These are phyloP conservation scores for Colletotrichum echinochloae DNA, from an alignment of 2,329 filamentous ascomycete species.

Conservation along the genomic window DNA sequence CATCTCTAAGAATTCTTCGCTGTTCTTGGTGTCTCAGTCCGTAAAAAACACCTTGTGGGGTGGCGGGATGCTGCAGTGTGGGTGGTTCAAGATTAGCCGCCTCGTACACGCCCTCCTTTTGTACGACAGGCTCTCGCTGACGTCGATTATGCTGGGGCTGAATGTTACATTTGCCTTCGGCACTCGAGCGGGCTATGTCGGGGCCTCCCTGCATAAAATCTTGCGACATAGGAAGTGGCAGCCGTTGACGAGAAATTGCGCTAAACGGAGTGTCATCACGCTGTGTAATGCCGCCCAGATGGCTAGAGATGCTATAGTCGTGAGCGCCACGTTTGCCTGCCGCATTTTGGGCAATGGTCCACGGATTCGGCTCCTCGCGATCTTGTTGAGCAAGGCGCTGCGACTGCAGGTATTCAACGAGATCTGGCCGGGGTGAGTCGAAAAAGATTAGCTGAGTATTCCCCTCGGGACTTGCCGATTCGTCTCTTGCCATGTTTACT, in stretches of 20 bases:
- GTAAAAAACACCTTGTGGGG: not conserved
- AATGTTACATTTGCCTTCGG: not conserved
- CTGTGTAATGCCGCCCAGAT: not conserved
- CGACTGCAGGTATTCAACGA: conserved; percentile 3
- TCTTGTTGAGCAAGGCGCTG: conserved; percentile 15
- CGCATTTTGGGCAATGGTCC: conserved; percentile 32
- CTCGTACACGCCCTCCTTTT: conserved; percentile 4
- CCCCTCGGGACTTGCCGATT: conserved; percentile 16
- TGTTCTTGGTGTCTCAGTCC: conserved; percentile 12
- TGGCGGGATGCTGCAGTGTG: not conserved
- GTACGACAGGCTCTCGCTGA: not conserved
- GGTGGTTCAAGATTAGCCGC: conserved; percentile 1
- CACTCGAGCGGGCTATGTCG: not conserved
- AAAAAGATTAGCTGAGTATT: conserved; percentile 13
- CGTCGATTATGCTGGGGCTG: not conserved
- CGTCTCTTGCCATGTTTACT: conserved; percentile 29
- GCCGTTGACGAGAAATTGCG: not conserved
- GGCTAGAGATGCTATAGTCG: not conserved
- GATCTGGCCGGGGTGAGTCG: not conserved
- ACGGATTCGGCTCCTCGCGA: conserved; percentile 32
- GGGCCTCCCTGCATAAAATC: not conserved
- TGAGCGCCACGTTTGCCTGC: not conserved
- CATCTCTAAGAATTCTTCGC: conserved; percentile 24
- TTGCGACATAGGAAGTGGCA: not conserved
- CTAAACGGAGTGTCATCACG: not conserved